Evolutionary conservation across 2,329 filamentous ascomycete species (phyloP), one percentile per base, ranked within the genome.

Genomic region (Cercospora zeae-maydis): DNA sequence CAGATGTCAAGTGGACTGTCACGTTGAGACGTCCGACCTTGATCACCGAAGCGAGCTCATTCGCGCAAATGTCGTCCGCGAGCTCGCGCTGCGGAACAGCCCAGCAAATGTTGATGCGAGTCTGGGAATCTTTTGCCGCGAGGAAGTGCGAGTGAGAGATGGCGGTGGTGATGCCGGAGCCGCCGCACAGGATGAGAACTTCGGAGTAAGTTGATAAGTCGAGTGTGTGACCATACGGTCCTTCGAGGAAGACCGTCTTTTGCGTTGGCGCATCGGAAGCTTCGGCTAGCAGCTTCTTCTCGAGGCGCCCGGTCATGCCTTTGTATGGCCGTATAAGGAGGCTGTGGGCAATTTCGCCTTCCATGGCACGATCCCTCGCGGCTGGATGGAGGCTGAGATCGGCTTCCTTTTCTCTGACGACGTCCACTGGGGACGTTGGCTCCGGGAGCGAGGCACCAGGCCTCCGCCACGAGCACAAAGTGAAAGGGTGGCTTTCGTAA

Each of bases 401-500:
- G 49, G 37, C 51, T 33, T 63, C 55, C 10, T 62, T 68, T 37
- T 19, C 42, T 4, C 36, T 58, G 37, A 58, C 3, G 13, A 56
- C 30, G 3, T 31, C 7, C 2, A 19, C 24, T 9, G 63, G 66
- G 1, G 61, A 64, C 14, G 51, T 9, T 7, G 62, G 47, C 8
- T 36, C 31, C 11, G 62, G 21, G 36, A n/a, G 47, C 3, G 42
- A 7, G 16, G 19, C n/a, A 13, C 10, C 34, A 7, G 61, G 16
- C 21, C 31, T 33, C 6, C 45, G 54, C 67, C 63, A 76, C 0
- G 67, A 67, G 49, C 76, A 79, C 1, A 81, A 66, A 0, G 79
- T 81, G 67, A 84, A 84, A 0, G 82, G 82, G 64, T 84, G 82
- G 59, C 77, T 83, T 60, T 84, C 79, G 74, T 79, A 84, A 2